Percentiles rank a stretch among this genome's conserved stretches.
phyloP scores from a whole-genome alignment of 768 basidiomycete genomes.

The Neoboletus brunneissimus region DNA sequence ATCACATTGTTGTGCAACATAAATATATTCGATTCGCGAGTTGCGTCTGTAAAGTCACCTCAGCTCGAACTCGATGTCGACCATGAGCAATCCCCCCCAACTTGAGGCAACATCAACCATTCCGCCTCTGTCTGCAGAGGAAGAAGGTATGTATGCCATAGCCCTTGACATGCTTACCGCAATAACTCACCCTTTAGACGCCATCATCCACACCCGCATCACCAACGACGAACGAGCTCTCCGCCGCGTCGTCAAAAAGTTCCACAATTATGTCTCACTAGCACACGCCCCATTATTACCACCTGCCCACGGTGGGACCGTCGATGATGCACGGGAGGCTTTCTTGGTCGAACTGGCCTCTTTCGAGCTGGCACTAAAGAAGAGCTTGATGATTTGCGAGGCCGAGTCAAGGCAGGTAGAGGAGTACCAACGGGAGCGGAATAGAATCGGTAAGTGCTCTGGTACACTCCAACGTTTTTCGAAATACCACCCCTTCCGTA shows the following conservation, averaged over 20 bases:
- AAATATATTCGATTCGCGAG: too few relatives aligned
- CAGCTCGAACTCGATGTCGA: slow-evolving; percentile 3
- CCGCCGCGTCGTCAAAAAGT: slow-evolving; percentile 76
- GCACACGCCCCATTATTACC: slow-evolving; percentile 47
- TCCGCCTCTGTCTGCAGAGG: slow-evolving; percentile 52
- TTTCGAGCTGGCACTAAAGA: slow-evolving; percentile 72
- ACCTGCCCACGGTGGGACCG: slow-evolving; percentile 27
- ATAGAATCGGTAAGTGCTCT: slow-evolving; percentile 61
- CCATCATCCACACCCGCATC: slow-evolving; percentile 76
- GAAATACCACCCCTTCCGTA: slow-evolving; percentile 25
- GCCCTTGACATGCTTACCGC: slow-evolving; percentile 10
- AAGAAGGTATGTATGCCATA: slow-evolving; percentile 49
- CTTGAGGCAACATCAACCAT: slow-evolving; percentile 27
- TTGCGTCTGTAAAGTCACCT: neutral
- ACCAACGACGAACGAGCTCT: slow-evolving; percentile 80
- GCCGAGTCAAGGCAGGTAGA: slow-evolving; percentile 84
- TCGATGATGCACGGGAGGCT: slow-evolving; percentile 74
- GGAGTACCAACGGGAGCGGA: slow-evolving; percentile 72
- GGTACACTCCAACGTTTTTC: neutral
- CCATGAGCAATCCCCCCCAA: slow-evolving; percentile 1
- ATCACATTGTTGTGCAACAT: neutral
- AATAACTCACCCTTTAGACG: slow-evolving; percentile 46
- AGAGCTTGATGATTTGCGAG: slow-evolving; percentile 79
- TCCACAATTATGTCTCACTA: slow-evolving; percentile 66
- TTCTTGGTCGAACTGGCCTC: slow-evolving; percentile 76